These are phyloP conservation scores for Gillenia trifoliata DNA, from an alignment of 306 rosid genomes.

Conservation along the genomic window DNA sequence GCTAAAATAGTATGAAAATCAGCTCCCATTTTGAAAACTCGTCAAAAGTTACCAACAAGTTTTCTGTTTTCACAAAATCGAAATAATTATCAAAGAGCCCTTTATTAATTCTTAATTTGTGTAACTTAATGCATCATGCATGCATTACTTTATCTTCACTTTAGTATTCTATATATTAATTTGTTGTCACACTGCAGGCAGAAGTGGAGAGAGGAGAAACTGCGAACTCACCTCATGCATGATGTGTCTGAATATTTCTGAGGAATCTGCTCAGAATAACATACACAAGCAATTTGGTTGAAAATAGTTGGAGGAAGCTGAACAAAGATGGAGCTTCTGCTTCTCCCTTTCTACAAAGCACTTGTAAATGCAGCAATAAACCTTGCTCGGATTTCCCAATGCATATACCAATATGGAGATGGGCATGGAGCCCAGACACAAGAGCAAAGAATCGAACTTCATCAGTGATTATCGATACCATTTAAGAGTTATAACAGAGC, in stretches of 20 bases:
- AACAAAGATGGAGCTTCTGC: conserved; percentile 26
- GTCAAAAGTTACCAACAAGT: too few relatives aligned
- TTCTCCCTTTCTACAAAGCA: conserved; percentile 30
- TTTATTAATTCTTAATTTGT: too few relatives aligned
- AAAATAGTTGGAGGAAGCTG: conserved; percentile 44
- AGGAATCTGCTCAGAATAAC: conserved; percentile 23
- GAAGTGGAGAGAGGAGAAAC: conserved; percentile 55
- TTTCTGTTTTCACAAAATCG: too few relatives aligned
- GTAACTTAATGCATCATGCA: too few relatives aligned
- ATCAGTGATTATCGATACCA: conserved; percentile 38
- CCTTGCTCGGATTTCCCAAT: conserved; percentile 34
- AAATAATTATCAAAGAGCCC: too few relatives aligned
- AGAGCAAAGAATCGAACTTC: conserved; percentile 23
- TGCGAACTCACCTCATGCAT: conserved; percentile 37
- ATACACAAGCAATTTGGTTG: conserved; percentile 11
- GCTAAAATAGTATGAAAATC: too few relatives aligned
- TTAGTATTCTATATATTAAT: too few relatives aligned
- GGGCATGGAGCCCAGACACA: conserved; percentile 42
- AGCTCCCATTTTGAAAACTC: too few relatives aligned
- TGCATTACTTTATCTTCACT: too few relatives aligned
- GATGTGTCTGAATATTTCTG: conserved; percentile 18
- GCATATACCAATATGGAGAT: conserved; percentile 52
- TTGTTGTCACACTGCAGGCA: conserved; percentile 16
- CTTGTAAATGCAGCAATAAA: conserved; percentile 32
- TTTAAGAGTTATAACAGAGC: too few relatives aligned